These are phyloP conservation scores for Cryptococcus maquisensis DNA, from an alignment of 1,284 basidiomycete genomes.

Conservation along the genomic window DNA sequence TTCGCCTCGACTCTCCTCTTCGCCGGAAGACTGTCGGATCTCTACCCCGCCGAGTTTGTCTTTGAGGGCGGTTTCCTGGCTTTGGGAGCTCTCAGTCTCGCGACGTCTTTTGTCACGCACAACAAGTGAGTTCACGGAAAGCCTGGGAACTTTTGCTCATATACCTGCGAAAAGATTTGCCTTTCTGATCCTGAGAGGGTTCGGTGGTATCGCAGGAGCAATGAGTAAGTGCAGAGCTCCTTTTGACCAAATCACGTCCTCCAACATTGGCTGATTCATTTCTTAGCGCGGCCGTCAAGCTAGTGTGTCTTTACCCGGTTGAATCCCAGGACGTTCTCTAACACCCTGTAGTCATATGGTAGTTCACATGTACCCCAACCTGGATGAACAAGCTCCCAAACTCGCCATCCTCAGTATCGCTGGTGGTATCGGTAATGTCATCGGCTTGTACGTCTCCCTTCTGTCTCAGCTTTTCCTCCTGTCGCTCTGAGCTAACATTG, in stretches of 20 bases:
- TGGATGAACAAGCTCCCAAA: constrained; percentile 26
- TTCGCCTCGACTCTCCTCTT: constrained; percentile 39
- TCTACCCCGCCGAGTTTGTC: constrained; percentile 37
- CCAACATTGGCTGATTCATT: background rate
- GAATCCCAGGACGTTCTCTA: background rate
- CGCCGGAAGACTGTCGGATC: constrained; percentile 35
- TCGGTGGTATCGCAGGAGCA: constrained; percentile 39
- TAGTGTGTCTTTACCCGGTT: constrained; percentile 13
- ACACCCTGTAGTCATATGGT: constrained; percentile 16
- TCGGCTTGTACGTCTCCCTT: constrained; percentile 22
- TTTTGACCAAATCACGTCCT: background rate
- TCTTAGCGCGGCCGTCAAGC: constrained; percentile 26
- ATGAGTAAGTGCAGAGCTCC: constrained; percentile 21
- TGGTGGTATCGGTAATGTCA: constrained; percentile 29
- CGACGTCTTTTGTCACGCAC: constrained; percentile 33
- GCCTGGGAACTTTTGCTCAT: background rate
- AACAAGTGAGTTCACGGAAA: constrained; percentile 23
- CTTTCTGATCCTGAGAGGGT: constrained; percentile 42
- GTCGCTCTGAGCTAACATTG: background rate
- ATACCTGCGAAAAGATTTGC: constrained; percentile 21
- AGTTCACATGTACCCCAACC: constrained; percentile 41
- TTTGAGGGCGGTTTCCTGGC: constrained; percentile 34
- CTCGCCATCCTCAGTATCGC: constrained; percentile 25
- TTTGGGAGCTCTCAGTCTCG: constrained; percentile 31
- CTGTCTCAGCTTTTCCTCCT: background rate